Base-by-base conservation (phyloP, 805 yeast species). In the Myxozyma kluyveri region DNA sequence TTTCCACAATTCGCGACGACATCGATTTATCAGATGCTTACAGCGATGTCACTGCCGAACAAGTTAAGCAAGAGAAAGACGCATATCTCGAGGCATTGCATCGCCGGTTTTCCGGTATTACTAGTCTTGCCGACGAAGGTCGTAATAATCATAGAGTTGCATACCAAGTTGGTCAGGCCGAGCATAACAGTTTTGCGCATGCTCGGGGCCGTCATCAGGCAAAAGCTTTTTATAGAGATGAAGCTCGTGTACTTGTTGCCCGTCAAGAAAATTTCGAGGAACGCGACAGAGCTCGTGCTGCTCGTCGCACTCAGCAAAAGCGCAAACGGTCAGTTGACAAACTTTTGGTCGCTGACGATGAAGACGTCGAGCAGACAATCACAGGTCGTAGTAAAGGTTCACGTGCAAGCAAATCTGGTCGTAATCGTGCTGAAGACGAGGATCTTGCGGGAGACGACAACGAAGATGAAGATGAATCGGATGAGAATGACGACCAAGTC, bases 131-230 rank as follows among this genome's bases (percentile, higher is more conserved):
- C 2, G 39, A 27, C 22, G 46, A 50, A 24, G 35, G 52, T n/a
- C 49, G 60, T 19, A 24, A 27, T 10, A 50, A 47, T 12, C 37
- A 29, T 21, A 44, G 49, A 4, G 18, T 42, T 14, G 35, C 24
- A 27, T 56, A 24, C 32, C 57, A 49, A 42, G 17, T 7, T 24
- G 36, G 32, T 19, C 54, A 45, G 32, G 32, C 38, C 12, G 43
- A 40, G 22, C 51, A 45, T 17, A 39, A 45, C 24, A 37, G 42
- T 7, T 12, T 4, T 2, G 50, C 53, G 18, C 42, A 57, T 3
- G 4, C 17, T 21, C 54, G 51, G 17, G 60, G 59, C 2, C 58
- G 58, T 29, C 46, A 41, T 4, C 60, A 56, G 35, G 60, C 59
- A 3, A 23, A 27, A 4, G 32, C 39, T 31, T 47, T 39, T 27